Evolutionary conservation across 176 grass and related monocot genomes (phyloP).

Genomic region (Avena sativa): DNA sequence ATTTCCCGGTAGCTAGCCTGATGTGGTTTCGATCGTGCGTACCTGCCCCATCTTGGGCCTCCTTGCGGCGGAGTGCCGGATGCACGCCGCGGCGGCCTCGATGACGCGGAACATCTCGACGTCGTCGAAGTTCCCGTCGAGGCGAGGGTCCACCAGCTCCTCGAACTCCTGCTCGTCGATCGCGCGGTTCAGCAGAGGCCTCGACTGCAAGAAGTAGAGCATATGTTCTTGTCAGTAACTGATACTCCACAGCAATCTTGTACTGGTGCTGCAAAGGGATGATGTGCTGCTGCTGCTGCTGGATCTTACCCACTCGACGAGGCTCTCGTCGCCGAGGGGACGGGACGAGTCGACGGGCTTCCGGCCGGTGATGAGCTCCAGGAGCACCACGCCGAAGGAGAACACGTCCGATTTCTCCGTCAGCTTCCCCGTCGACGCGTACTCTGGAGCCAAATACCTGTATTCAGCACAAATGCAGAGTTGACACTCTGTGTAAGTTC

Average conservation of each 20-base stretch:
- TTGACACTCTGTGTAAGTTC: not conserved
- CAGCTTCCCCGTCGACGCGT: constrained; percentile 82
- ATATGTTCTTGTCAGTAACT: not conserved
- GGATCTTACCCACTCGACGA: constrained; percentile 91
- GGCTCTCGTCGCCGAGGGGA: constrained; percentile 82
- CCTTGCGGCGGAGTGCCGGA: constrained; percentile 78
- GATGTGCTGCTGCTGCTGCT: not conserved
- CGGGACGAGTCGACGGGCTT: constrained; percentile 78
- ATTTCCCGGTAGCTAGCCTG: too few species aligned
- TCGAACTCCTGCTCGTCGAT: constrained; percentile 76
- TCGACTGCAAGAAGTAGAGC: constrained; percentile 49
- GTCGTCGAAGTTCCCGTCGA: constrained; percentile 62
- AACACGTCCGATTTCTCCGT: constrained; percentile 91
- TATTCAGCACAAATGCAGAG: constrained; percentile 8
- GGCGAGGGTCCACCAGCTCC: constrained; percentile 66
- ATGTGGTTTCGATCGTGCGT: not conserved
- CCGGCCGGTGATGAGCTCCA: constrained; percentile 90
- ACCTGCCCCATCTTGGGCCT: constrained; percentile 93
- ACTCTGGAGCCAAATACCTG: constrained; percentile 94
- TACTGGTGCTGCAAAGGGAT: not conserved
- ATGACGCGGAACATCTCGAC: constrained; percentile 82
- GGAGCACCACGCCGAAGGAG: constrained; percentile 88
- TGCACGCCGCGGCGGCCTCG: constrained; percentile 82
- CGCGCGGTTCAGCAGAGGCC: constrained; percentile 60
- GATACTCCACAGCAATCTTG: not conserved